Base-by-base conservation (phyloP, 169 alveolate species). In the Cryptosporidium meleagridis region DNA sequence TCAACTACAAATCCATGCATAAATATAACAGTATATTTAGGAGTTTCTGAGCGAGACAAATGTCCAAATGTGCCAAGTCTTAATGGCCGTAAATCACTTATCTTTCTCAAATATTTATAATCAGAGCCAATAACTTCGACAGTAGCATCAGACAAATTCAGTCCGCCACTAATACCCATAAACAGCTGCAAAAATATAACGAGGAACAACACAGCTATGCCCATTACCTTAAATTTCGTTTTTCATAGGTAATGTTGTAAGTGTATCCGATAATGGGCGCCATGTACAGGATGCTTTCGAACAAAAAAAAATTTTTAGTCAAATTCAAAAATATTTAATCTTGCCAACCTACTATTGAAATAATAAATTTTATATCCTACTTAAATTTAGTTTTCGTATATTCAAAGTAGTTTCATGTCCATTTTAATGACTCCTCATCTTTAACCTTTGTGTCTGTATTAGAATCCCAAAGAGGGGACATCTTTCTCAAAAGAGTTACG, bases 381-480 rank as follows among this genome's bases (percentile, higher is more conserved):
- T 23, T 16, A n/a, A 7, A n/a, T 65, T 29, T 51, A 31, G 4
- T 69, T 18, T 71, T 29, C 8, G 33, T 18, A 14, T 4, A 44
- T 29, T 71, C 37, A 10, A 39, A 69, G 35, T 31, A 69, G 1
- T 37, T 5, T 35, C 33, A 41, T 18, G 86, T 73, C 86, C 86
- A 73, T 59, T 73, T 73, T 21, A 73, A 26, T 31, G 86, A 73
- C 53, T 91, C 69, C 59, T 86, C 70, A 92, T 45, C 85, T 91
- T 53, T 52, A 18, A 33, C 94, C 33, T 91, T 91, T 62, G 96
- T 96, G 71, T 95, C 97, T 85, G 95, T 85, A 44, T 86, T 95
- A 95, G 95, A 91, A 73, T 97, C 98, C 95, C 97, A 97, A 45
- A 97, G 93, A 41, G 99, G 99, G 53, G 98, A 95, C 92, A 97